Base-by-base conservation (phyloP, 202 grass and related monocot species). In the Elaeis oleifera region DNA sequence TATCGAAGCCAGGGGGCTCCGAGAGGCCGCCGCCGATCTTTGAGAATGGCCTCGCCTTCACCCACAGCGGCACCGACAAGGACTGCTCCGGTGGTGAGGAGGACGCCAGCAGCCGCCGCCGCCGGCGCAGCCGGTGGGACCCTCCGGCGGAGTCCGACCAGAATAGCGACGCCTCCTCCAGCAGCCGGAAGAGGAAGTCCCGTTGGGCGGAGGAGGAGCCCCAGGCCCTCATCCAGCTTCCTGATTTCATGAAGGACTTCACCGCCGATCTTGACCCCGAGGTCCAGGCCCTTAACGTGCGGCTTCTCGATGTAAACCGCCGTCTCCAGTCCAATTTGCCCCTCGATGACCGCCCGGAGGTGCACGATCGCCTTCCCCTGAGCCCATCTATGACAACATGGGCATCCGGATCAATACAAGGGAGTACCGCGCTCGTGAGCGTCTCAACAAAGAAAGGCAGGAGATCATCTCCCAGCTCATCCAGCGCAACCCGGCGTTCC, bases 241-340 rank as follows among this genome's bases (percentile, higher is more conserved):
- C 88, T 26, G 94, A 99, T 65, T 99, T 99, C 82, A 89, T 99
- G 94, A 99, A 86, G 85, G 94, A 99, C 64, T 99, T 97, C 74
- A 76, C 88, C 16, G 83, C 83, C 36, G 88, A 92, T 60, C 81
- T 99, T 58, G 94, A 94, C 36, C 94, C 94, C 9, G 85, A 92
- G 79, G 94, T 99, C 26, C 88, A 99, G 68, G 75, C 79, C 16
- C 85, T 99, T 58, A 92, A 92, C 60, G 78, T 83, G 17, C 77
- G 94, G 13, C 78, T 92, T 26, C 80, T 99, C 5, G 94, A 92
- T 22, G 92, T 99, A 64, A 89, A 77, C 68, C 82, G 94, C 71
- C 52, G 89, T 18, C 53, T 84, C 4, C 82, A 84, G 60, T 84
- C 80, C 3, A 78, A 72, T n/a, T 67, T 86, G 4, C 79, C 94